Evolutionary conservation across 345 rosid genomes (phyloP).

Genomic region (Boechera retrofracta): DNA sequence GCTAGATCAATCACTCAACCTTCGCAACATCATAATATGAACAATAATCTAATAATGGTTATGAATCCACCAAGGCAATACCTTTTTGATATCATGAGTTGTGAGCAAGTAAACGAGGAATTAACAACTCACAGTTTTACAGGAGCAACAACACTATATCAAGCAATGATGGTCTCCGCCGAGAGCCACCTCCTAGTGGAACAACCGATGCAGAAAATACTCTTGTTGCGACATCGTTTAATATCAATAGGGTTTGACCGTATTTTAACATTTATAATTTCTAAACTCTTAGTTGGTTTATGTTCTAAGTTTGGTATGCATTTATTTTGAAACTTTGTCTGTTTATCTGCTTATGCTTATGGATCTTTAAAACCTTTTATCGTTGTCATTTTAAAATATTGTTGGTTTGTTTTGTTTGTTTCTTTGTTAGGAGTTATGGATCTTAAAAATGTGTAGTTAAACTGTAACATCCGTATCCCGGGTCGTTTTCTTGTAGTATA

Average conservation of each 20-base stretch:
- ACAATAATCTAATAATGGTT: background rate
- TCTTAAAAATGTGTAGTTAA: background rate
- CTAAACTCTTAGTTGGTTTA: background rate
- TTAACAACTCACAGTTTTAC: background rate
- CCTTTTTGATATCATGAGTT: background rate
- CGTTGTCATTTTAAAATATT: background rate
- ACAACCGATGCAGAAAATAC: background rate
- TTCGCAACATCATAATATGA: background rate
- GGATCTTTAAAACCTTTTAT: background rate
- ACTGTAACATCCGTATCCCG: too few relatives aligned
- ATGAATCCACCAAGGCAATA: background rate
- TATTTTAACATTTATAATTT: background rate
- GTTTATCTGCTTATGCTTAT: background rate
- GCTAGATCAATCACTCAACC: conserved; percentile 3
- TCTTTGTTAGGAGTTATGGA: background rate
- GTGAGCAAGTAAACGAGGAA: background rate
- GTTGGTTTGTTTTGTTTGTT: background rate
- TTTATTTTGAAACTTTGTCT: background rate
- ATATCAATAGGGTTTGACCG: background rate
- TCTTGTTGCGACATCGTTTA: background rate
- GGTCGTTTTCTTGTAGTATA: too few relatives aligned
- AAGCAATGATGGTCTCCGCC: background rate
- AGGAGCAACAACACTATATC: background rate
- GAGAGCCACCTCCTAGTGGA: background rate
- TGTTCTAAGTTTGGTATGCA: conserved; percentile 5